Base-by-base conservation (phyloP, 192 early-diverging fungal genomes). In the Entomortierella beljakovae region DNA sequence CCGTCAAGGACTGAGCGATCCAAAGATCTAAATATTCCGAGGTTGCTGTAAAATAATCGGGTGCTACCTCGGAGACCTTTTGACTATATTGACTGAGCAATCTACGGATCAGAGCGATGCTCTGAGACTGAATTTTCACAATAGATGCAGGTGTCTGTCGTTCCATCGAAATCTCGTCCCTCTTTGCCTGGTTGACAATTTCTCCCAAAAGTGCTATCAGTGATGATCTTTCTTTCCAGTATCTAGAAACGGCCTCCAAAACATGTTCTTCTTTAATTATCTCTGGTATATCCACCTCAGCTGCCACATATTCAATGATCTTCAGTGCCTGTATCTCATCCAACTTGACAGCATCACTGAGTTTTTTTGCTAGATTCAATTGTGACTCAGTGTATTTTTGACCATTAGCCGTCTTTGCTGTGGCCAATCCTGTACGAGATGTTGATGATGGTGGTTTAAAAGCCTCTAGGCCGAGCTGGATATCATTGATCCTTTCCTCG, bases 1-100 rank as follows among this genome's bases (percentile, higher is more conserved):
- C 85, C 18, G 60, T 76, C 25, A 86, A 40, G 2, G 64, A 70
- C 31, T 86, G 85, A 16, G 69, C 68, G 34, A 81, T 81, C 80
- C 80, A 83, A 13, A 70, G 56, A 3, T 57, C 57, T 13, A 75
- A 29, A 28, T 68, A 68, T 2, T 60, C 61, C 6, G 76, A 8
- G 15, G 64, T 60, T n/a, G 58, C 32, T 2, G 57, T 35, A 10
- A 82, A 75, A 26, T 64, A 68, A 1, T 69, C 61, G 23, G 81
- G 72, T 16, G 80, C 79, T 9, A 46, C 42, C 29, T 60, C 57
- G 9, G 62, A 50, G 22, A 68, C 61, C 3, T 70, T 59, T 13
- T 54, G 31, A 25, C 22, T 64, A 32, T 56, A 79, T 29, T 79
- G 75, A 2, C 18, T 3, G 5, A 79, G 61, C 3, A 79, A 34